Base-by-base conservation (phyloP, 345 rosid genomes). In the Lumnitzera racemosa region DNA sequence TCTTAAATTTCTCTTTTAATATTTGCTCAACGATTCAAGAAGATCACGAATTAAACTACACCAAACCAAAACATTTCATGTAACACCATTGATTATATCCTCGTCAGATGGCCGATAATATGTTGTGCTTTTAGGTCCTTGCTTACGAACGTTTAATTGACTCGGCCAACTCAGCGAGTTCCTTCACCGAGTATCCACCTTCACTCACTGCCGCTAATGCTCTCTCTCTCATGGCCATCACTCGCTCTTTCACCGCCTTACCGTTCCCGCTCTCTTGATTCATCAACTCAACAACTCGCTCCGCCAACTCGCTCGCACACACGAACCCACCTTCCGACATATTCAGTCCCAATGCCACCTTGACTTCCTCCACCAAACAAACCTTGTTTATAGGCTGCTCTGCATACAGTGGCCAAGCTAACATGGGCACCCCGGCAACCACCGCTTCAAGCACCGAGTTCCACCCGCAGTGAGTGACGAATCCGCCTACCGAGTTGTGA, bases 401-500 rank as follows among this genome's bases (percentile, higher is more conserved):
- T 0, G 61, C 60, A n/a, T 53, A 61, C 15, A 53, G 49, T 0
- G 73, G 73, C 69, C 68, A 58, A 51, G 65, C 68, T 23, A 59
- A 14, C 61, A 70, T 59, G 11, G 73, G 67, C 56, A 66, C 64
- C 15, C 64, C 57, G 0, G 61, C 67, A n/a, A 24, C 53, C 27
- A 71, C 27, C 2, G 54, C 70, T 52, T 71, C 71, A 24, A 64
- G 48, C 16, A 25, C 24, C 29, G 67, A 71, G 67, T 66, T 71
- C 67, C 75, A 71, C 51, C 70, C 61, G 55, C 67, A 61, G 57
- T 61, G 75, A 47, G 67, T 71, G 66, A 71, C 70, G 60, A 72
- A 67, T 0, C 71, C 71, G 0, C 71, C 68, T 9, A 66, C 57
- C 24, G 62, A 58, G 10, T 25, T 64, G 29, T 66, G 69, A 20